Base-by-base conservation (phyloP, 345 rosid species). In the Boechera retrofracta region DNA sequence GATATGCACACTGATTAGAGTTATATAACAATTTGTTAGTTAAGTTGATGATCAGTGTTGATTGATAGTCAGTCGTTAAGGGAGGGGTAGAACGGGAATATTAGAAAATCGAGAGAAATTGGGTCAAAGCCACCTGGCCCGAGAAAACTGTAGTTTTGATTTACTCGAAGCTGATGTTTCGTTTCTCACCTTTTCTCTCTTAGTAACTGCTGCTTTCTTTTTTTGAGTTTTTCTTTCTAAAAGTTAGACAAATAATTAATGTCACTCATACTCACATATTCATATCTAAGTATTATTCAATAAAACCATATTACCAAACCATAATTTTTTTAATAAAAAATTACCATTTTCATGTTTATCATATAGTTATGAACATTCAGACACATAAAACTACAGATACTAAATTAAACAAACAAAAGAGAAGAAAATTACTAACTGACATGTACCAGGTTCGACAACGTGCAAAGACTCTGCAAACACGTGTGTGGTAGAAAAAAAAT, bases 61-160 rank as follows among this genome's bases (percentile, higher is more conserved):
- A 64, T 8, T 63, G 15, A 16, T 13, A 42, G 12, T 63, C 44
- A 42, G 12, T 63, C 44, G 35, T 12, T 3, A 64, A 28, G 21
- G 3, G 15, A 12, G 54, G 81, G 82, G 64, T 41, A 79, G 5
- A 73, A 67, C 41, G 15, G 78, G 70, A 73, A 73, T 24, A 35
- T 11, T 0, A 47, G 10, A 3, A 64, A 56, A 10, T 53, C 35
- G 48, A 66, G 73, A 72, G 47, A 69, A 31, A 31, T 44, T 71
- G 78, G 77, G 96, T 88, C 93, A 90, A 90, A 85, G 82, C 85
- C 86, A 80, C 89, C 71, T 78, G 74, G 82, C 93, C 93, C 96
- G 83, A 88, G 96, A 87, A 86, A 87, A 85, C 90, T 90, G 90
- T 88, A 89, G 90, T 82, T 83, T 83, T 74, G 60, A 81, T 86